These are phyloP conservation scores for Pholiota molesta DNA, from an alignment of 768 basidiomycete species.

Conservation along the genomic window DNA sequence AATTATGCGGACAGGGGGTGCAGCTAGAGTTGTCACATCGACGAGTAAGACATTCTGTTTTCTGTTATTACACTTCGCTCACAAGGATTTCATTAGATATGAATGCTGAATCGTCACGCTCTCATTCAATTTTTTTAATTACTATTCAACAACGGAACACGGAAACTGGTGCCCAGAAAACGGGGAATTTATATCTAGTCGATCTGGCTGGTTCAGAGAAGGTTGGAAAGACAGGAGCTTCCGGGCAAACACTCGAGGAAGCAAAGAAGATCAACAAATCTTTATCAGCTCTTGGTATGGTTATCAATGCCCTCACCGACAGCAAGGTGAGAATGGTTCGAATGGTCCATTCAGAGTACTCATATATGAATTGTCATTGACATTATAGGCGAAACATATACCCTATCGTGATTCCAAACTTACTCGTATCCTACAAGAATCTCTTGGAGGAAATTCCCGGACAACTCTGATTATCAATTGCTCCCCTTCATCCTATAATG, in stretches of 20 bases:
- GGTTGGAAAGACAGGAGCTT: slow-evolving; percentile 98
- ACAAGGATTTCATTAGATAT: slow-evolving; percentile 64
- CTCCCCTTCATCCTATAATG: slow-evolving; percentile 97
- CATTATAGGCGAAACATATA: slow-evolving; percentile 84
- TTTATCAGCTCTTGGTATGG: slow-evolving; percentile 96
- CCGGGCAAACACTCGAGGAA: slow-evolving; percentile 97
- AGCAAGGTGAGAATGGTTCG: slow-evolving; percentile 62
- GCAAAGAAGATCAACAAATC: slow-evolving; percentile 99
- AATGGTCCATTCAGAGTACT: neutral
- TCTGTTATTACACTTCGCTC: neutral
- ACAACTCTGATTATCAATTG: slow-evolving; percentile 99
- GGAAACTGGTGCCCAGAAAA: slow-evolving; percentile 94
- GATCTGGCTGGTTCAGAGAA: slow-evolving; percentile 99
- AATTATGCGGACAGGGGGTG: slow-evolving; percentile 97
- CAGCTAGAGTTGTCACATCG: slow-evolving; percentile 87
- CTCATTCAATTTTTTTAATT: slow-evolving; percentile 98
- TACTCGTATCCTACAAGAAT: slow-evolving; percentile 98
- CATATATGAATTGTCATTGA: neutral
- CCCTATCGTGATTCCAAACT: slow-evolving; percentile 99
- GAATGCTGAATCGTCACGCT: slow-evolving; percentile 99
- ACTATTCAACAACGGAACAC: slow-evolving; percentile 97
- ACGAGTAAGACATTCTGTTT: slow-evolving; percentile 68
- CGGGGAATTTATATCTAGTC: slow-evolving; percentile 95
- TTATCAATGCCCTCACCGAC: slow-evolving; percentile 98
- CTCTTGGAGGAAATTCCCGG: slow-evolving; percentile 91